A percentile compares a stretch with the other conserved stretches of the same genome.
These are phyloP conservation scores for Claviceps digitariae DNA, from an alignment of 2,329 filamentous ascomycete species.

Conservation along the genomic window DNA sequence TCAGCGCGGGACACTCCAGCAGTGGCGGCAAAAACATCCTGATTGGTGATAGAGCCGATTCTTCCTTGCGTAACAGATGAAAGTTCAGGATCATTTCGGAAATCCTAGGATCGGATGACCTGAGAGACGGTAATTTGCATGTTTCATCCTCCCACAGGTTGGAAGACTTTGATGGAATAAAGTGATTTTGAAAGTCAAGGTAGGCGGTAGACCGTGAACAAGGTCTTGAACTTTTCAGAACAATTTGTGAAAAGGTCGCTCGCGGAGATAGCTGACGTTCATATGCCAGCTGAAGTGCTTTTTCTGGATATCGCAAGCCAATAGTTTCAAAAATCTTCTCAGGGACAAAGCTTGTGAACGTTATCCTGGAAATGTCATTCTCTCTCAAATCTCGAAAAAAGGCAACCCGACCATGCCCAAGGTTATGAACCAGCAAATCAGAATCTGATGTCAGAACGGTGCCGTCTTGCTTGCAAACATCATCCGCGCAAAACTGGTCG, in stretches of 20 bases:
- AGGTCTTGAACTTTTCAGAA: constrained; percentile 14
- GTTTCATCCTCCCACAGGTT: neutral
- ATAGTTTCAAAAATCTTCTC: constrained; percentile 27
- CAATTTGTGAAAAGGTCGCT: constrained; percentile 16
- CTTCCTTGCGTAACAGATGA: neutral
- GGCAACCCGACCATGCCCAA: constrained; percentile 51
- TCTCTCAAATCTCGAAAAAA: constrained; percentile 53
- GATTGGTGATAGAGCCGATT: constrained; percentile 5
- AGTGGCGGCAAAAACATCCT: constrained; percentile 54
- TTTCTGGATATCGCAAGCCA: constrained; percentile 19
- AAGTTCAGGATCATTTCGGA: constrained; percentile 25
- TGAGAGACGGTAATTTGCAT: constrained; percentile 4
- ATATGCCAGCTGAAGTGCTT: constrained; percentile 23
- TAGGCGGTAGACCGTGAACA: constrained; percentile 10
- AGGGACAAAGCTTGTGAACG: constrained; percentile 18
- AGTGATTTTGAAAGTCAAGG: constrained; percentile 2
- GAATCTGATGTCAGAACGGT: constrained; percentile 72
- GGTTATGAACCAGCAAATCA: constrained; percentile 64
- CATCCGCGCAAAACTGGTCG: constrained; percentile 62
- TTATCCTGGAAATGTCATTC: constrained; percentile 12
- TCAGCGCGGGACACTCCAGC: constrained; percentile 39
- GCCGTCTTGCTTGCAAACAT: constrained; percentile 40
- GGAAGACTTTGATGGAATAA: neutral
- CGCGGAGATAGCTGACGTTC: constrained; percentile 17
- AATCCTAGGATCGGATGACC: constrained; percentile 22